Evolutionary conservation across 2,329 filamentous ascomycete genomes (phyloP), one percentile per base, ranked within the genome.

Genomic region (Cladophialophora yegresii): DNA sequence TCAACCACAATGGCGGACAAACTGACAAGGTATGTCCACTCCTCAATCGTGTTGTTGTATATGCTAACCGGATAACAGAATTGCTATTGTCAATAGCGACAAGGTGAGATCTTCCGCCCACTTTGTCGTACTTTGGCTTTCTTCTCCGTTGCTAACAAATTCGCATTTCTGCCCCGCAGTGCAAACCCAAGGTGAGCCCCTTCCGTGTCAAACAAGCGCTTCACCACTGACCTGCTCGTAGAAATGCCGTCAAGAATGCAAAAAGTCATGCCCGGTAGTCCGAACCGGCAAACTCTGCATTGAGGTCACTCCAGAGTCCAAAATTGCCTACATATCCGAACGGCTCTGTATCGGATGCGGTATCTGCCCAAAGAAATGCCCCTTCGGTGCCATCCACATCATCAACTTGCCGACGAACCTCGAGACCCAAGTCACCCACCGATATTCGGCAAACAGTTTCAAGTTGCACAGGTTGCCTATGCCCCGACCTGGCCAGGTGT

Each of bases 371-470:
- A 99, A 99, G 84, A 98, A 98, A 80, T 99, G 95, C 79, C 95
- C 95, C 16, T 99, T 99, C 80, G 90, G 93, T 76, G 95, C 95
- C 71, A 99, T 99, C 81, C 96, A 93, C 78, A 99, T 99, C 79
- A 99, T 99, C 92, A 99, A 99, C 83, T 83, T 99, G 84, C 95
- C 96, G 72, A 99, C 95, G 78, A 99, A 99, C 81, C 89, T 99
- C 79, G 95, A 99, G 80, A 96, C 90, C 71, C 91, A 98, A 79
- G 92, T 99, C 75, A 98, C 95, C 72, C 96, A 99, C 79, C 90
- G 95, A 77, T 99, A 99, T 84, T 96, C 93, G 61, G 93, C 95
- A 78, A 99, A 99, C 85, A 97, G 93, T 82, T 99, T 99, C 87
- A 99, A 99, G 85, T 87, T 99, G 71, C 95, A 99, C 80, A 89